Percentiles rank a stretch among this genome's conserved stretches.
phyloP scores from a whole-genome alignment of 768 basidiomycete species.

The Lactarius hatsudake region DNA sequence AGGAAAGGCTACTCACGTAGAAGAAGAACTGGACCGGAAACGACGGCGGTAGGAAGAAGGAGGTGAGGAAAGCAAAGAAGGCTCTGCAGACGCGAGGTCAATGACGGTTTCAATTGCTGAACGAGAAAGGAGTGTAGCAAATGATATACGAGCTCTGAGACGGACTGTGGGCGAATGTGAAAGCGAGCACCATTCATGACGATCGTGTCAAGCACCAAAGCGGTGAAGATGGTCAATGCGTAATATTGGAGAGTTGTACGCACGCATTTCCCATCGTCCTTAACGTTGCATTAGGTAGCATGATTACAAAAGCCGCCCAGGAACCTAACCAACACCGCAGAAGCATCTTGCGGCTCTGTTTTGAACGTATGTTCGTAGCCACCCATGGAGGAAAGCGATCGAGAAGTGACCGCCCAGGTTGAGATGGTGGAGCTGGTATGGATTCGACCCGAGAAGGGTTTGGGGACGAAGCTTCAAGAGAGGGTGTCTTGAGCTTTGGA shows the following conservation, averaged over 20 bases:
- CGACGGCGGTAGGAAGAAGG: conserved; percentile 47
- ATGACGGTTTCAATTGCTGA: not conserved
- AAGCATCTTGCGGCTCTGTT: conserved; percentile 39
- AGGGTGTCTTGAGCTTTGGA: conserved; percentile 10
- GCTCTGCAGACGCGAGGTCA: conserved; percentile 32
- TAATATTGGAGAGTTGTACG: conserved; percentile 26
- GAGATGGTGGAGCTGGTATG: not conserved
- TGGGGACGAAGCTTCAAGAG: conserved; percentile 1
- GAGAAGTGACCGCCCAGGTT: conserved; percentile 16
- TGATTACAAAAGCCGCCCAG: conserved; percentile 40
- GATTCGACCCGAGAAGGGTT: not conserved
- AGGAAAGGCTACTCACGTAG: conserved; percentile 37
- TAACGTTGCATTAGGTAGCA: conserved; percentile 41
- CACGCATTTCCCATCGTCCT: conserved; percentile 42
- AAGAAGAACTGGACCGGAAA: conserved; percentile 49
- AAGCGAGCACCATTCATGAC: not conserved
- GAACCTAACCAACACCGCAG: conserved; percentile 43
- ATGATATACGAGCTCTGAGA: not conserved
- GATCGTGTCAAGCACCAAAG: not conserved
- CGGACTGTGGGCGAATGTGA: not conserved
- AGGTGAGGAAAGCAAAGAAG: conserved; percentile 45
- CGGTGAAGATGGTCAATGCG: not conserved
- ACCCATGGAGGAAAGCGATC: conserved; percentile 42
- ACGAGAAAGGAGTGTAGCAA: not conserved
- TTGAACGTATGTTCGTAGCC: conserved; percentile 36